Base-by-base conservation (phyloP, 2,329 filamentous ascomycete genomes). In the Talaromyces amestolkiae region DNA sequence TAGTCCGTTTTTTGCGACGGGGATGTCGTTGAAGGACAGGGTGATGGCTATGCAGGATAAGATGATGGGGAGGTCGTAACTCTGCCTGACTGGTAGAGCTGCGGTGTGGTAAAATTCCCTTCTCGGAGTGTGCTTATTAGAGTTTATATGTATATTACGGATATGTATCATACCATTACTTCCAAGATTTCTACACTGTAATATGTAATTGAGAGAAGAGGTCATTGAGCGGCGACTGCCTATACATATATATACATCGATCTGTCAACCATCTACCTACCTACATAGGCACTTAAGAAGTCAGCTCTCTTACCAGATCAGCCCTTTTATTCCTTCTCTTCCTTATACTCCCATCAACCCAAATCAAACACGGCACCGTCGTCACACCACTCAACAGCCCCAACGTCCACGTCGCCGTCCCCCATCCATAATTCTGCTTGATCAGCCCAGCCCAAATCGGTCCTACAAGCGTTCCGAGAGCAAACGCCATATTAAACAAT, bases 401-500 rank as follows among this genome's bases (percentile, higher is more conserved):
- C 65, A 78, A 65, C 22, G 70, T 71, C 63, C 65, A 69, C 10
- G 70, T 67, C 73, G 76, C 74, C 19, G 66, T 66, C 24, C 67
- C 66, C 77, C 76, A 79, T 33, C 75, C 74, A 59, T 71, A 74
- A 37, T 69, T 64, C 66, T 71, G 72, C 66, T 74, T 71, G 17
- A 77, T 69, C 58, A 78, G 71, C 1, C 87, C 87, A 8, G 82
- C 84, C 59, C 86, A 73, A 15, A 88, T 72, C 0, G 88, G 88
- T 0, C 88, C 88, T 6, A 88, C 62, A 0, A 86, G 84, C 61
- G 89, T 75, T 0, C 88, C 88, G 0, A 79, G 75, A 66, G 83
- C 85, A 73, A 87, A 89, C 0, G 86, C 81, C 80, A 89, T 83
- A n/a, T 83, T 86, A 69, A 86, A 88, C 66, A 90, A 77, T 2